These are phyloP conservation scores for Linanthus parryae DNA, from an alignment of 148 eudicot genomes.

Conservation along the genomic window DNA sequence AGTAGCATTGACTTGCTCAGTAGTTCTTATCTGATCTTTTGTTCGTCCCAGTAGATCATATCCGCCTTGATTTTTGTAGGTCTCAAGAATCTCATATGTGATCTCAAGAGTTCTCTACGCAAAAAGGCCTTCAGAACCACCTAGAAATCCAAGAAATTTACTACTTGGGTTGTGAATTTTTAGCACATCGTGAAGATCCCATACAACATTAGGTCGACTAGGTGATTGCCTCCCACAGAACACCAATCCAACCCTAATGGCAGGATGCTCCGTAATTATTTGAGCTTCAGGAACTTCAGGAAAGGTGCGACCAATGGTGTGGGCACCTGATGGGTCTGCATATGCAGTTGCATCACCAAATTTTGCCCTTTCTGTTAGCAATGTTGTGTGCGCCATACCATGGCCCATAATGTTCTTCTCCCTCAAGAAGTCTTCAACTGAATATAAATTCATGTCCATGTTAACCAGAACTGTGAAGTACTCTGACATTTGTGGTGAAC, in stretches of 20 bases:
- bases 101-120: slow-evolving; percentile 84
- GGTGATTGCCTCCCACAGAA: slow-evolving; percentile 98
- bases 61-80: slow-evolving; percentile 98
- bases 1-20: slow-evolving; percentile 8
- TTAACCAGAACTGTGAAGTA: too few relatives aligned
- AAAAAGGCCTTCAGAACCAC: slow-evolving; percentile 97
- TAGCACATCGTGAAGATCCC: slow-evolving; percentile 89
- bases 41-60: slow-evolving; percentile 20
- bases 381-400: too few relatives aligned
- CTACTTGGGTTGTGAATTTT: slow-evolving; percentile 69
- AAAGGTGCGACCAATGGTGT: slow-evolving; percentile 63
- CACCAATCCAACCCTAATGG: slow-evolving; percentile 87
- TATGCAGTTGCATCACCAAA: slow-evolving; percentile 78
- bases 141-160: slow-evolving; percentile 80
- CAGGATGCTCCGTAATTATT: slow-evolving; percentile 70
- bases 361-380: too few relatives aligned
- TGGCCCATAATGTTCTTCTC: too few relatives aligned
- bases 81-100: slow-evolving; percentile 71
- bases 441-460: too few relatives aligned
- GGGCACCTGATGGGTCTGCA: slow-evolving; percentile 67
- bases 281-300: slow-evolving; percentile 82
- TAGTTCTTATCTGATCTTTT: slow-evolving; percentile 13
- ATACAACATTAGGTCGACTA: slow-evolving; percentile 94
- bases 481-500: too few relatives aligned
- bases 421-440: too few relatives aligned